Conservation (phyloP, 129 eudicot species). For the Deinandra increscens region DNA sequence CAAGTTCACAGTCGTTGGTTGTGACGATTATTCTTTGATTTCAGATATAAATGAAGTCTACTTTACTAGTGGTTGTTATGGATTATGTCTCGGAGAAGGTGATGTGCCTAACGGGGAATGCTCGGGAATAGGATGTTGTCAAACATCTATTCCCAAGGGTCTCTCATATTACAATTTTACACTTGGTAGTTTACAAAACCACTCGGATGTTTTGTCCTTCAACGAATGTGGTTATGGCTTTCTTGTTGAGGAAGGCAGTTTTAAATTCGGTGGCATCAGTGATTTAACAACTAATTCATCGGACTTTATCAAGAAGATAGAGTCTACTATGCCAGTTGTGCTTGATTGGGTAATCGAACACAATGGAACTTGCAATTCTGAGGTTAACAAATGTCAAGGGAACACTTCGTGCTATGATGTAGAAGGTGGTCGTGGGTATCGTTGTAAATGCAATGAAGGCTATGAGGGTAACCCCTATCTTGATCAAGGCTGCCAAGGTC, state of each 20-base stretch:
- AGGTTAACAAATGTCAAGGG: background rate
- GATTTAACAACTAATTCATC: background rate
- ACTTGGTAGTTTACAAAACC: background rate
- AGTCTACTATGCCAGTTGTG: background rate
- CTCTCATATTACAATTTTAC: background rate
- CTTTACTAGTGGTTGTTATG: background rate
- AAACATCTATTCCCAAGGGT: background rate
- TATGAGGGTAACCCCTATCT: conserved; percentile 2
- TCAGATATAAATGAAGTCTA: background rate
- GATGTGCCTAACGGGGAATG: background rate
- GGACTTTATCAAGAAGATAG: background rate
- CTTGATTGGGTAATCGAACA: background rate
- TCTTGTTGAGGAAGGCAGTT: background rate
- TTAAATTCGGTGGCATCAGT: background rate
- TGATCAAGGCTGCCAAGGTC: background rate
- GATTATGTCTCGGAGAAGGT: background rate
- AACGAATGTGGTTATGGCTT: background rate
- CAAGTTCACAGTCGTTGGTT: conserved; percentile 8
- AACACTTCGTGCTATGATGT: background rate
- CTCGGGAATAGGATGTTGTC: conserved; percentile 5
- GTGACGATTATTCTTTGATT: background rate
- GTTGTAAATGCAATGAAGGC: background rate
- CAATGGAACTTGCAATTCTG: background rate
- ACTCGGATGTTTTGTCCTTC: background rate
- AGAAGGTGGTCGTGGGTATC: background rate